These are phyloP conservation scores for Phialophora chinensis DNA, from an alignment of 2,329 filamentous ascomycete genomes.

Conservation along the genomic window DNA sequence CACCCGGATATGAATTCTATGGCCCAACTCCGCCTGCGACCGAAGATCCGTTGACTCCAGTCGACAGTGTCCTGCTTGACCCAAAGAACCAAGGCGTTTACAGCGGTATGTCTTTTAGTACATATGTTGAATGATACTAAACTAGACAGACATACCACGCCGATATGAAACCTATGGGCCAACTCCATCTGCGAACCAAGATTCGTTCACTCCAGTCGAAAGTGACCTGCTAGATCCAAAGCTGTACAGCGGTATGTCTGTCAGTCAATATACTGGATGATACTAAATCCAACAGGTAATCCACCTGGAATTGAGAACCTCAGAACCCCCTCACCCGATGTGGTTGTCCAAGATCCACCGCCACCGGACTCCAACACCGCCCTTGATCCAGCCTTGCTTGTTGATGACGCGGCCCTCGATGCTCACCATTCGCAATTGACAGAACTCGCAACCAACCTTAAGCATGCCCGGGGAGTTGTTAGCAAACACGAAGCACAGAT, in stretches of 20 bases:
- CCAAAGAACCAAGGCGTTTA: background rate
- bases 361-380: background rate
- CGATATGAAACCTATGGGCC: too few species aligned
- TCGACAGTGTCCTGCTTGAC: background rate
- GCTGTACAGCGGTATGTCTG: background rate
- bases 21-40: background rate
- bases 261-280: background rate
- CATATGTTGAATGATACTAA: background rate
- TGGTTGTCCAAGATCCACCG: background rate
- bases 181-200: too few species aligned
- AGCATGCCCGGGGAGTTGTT: background rate
- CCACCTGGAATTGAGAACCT: background rate
- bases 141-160: background rate
- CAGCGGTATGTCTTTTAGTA: background rate
- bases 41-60: too few species aligned
- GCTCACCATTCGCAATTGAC: background rate
- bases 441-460: background rate
- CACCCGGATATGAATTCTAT: background rate
- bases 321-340: background rate
- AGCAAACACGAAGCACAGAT: slow-evolving; percentile 8
- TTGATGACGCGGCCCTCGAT: background rate
- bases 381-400: background rate
- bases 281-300: background rate
- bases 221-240: background rate
- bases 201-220: background rate